Base-by-base conservation (phyloP, 1,284 basidiomycete species). In the Paramarasmius palmivorus region DNA sequence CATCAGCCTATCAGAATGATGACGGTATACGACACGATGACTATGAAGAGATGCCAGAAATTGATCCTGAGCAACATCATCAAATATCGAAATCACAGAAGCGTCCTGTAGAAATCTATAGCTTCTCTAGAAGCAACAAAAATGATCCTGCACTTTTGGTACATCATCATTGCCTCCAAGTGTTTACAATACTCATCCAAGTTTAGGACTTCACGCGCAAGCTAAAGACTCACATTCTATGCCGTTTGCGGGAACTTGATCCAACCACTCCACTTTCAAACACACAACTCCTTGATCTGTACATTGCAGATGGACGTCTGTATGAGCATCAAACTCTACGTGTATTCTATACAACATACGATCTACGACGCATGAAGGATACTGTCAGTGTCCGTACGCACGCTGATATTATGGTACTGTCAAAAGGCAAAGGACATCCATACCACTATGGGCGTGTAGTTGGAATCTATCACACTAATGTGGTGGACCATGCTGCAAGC, bases 401-500 rank as follows among this genome's bases (percentile, higher is more conserved):
- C 53, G 49, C 58, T 17, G 54, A 64, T 26, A 52, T 65, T 20
- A 63, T 65, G 54, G 42, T 64, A 14, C 54, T 57, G 17, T 23
- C 49, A 19, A 25, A 50, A 34, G 53, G 40, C 9, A 36, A 15
- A 8, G 14, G n/a, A 52, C 29, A 69, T 45, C 64, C 64, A 0
- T 75, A 68, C 52, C 69, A 65, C 67, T 77, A 74, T 59, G 69
- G 66, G 0, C 54, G 57, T 0, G 60, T 77, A 0, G 41, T 74
- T 20, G 63, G 66, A 0, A 64, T 75, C 2, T 73, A 66, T 49
- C 73, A 75, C 49, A 61, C 57, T 8, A 57, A 61, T 10, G 60
- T 73, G 8, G 25, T 44, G 41, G 20, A 44, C 25, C 3, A 23
- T 17, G 9, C 15, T n/a, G n/a, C 9, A 10, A 9, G 15, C 9